phyloP scores from a whole-genome alignment of 2,329 filamentous ascomycete genomes.

The Geosmithia putterillii region DNA sequence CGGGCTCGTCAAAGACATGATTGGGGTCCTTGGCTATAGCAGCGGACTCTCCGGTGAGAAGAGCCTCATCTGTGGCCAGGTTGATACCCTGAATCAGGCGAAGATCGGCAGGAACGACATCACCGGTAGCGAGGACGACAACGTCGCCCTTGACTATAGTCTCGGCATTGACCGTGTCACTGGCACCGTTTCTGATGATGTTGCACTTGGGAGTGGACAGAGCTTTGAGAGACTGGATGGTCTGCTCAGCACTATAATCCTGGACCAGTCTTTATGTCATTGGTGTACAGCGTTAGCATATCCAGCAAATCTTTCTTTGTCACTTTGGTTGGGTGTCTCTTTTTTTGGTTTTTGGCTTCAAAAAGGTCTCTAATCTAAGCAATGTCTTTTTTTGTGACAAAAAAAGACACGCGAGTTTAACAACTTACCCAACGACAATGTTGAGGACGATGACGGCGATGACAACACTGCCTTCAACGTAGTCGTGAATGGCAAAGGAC shows the following conservation, averaged over 20 bases:
- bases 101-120: constrained; percentile 59
- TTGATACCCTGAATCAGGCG: constrained; percentile 57
- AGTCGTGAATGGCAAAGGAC: constrained; percentile 53
- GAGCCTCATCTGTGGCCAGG: constrained; percentile 62
- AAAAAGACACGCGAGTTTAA: neutral
- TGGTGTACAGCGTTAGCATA: constrained; percentile 10
- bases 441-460: constrained; percentile 54
- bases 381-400: neutral
- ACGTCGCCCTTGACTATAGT: constrained; percentile 55
- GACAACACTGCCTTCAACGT: constrained; percentile 51
- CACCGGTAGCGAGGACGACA: constrained; percentile 48
- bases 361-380: neutral
- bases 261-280: constrained; percentile 34
- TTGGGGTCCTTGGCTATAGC: constrained; percentile 56
- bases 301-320: neutral
- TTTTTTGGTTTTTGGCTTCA: neutral
- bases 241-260: constrained; percentile 49
- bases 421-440: constrained; percentile 48
- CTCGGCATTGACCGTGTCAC: constrained; percentile 40
- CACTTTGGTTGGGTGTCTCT: neutral
- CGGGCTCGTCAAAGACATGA: constrained; percentile 34
- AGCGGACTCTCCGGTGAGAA: constrained; percentile 62
- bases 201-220: constrained; percentile 47
- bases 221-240: constrained; percentile 47
- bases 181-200: constrained; percentile 40